A percentile compares a stretch with the other conserved stretches of the same genome.
Evolutionary conservation across 306 rosid genomes (phyloP).

Genomic region (Fragaria vesca): DNA sequence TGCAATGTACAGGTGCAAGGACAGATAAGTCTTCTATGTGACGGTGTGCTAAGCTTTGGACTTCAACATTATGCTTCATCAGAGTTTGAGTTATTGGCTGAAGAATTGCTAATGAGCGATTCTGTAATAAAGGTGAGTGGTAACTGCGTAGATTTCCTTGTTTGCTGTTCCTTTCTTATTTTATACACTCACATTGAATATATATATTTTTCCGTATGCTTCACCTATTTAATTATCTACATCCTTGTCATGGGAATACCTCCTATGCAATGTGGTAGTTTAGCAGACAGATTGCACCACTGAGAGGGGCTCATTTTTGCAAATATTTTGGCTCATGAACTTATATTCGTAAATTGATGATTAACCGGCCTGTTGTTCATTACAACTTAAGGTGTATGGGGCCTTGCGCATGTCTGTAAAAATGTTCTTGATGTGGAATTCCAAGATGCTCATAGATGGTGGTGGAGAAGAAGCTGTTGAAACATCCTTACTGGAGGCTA

Average conservation of each 20-base stretch:
- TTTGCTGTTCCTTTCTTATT: background rate
- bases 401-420: constrained; percentile 98
- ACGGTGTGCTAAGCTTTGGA: constrained; percentile 91
- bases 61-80: constrained; percentile 85
- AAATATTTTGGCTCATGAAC: background rate
- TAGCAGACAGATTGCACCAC: background rate
- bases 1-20: constrained; percentile 82
- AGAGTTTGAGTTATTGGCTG: constrained; percentile 96
- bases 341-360: background rate
- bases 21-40: constrained; percentile 84
- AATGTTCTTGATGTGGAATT: constrained; percentile 99
- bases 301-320: background rate
- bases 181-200: no score
- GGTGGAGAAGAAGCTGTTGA: constrained; percentile 81
- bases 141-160: constrained; percentile 17
- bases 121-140: constrained; percentile 77
- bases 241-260: background rate
- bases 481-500: constrained; percentile 91
- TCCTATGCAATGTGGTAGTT: background rate
- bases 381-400: constrained; percentile 71
- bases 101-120: constrained; percentile 95
- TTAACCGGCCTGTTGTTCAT: constrained; percentile 13
- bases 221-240: background rate
- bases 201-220: no score
- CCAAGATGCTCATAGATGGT: constrained; percentile 86